A percentile compares a stretch with the other conserved stretches of the same genome.
phyloP scores from a whole-genome alignment of 495 filamentous ascomycete genomes.

The Cercophora samala region DNA sequence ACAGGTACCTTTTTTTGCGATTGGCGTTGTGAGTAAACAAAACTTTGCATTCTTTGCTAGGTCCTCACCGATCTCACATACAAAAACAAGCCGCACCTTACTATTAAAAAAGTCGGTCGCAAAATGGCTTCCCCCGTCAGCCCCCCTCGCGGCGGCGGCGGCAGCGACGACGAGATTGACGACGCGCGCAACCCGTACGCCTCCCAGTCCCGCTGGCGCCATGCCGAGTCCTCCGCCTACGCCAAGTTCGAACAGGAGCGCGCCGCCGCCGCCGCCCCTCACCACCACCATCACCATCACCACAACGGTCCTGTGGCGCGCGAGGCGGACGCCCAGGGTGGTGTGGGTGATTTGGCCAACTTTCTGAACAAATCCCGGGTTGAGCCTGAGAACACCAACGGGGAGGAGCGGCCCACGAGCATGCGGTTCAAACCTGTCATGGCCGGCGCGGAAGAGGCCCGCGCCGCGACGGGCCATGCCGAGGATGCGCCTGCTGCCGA shows the following conservation, averaged over 20 bases:
- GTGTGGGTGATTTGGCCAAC: slow-evolving; percentile 46
- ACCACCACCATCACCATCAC: slow-evolving; percentile 29
- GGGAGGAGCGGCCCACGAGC: slow-evolving; percentile 18
- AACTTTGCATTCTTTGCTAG: too few species aligned
- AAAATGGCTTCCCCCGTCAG: not conserved
- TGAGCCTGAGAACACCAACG: slow-evolving; percentile 25
- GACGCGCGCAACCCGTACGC: slow-evolving; percentile 45
- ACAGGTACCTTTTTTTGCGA: too few species aligned
- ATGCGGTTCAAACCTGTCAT: slow-evolving; percentile 43
- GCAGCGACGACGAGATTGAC: slow-evolving; percentile 24
- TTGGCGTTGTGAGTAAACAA: too few species aligned
- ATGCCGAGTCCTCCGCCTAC: slow-evolving; percentile 51
- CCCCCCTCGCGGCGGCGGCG: slow-evolving; percentile 18
- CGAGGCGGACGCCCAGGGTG: slow-evolving; percentile 37
- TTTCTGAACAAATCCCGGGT: slow-evolving; percentile 50
- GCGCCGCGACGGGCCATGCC: slow-evolving; percentile 4
- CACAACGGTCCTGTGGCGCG: slow-evolving; percentile 33
- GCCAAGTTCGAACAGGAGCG: slow-evolving; percentile 24
- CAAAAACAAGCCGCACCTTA: not conserved
- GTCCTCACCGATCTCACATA: too few species aligned
- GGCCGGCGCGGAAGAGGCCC: slow-evolving; percentile 35
- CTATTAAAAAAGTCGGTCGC: not conserved
- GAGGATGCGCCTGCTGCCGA: slow-evolving; percentile 4
- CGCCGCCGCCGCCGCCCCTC: slow-evolving; percentile 11
- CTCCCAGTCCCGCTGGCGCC: slow-evolving; percentile 49